Percentiles rank a stretch among this genome's conserved stretches.
phyloP scores from a whole-genome alignment of 495 filamentous ascomycete genomes.

The Pyrenula massariospora region DNA sequence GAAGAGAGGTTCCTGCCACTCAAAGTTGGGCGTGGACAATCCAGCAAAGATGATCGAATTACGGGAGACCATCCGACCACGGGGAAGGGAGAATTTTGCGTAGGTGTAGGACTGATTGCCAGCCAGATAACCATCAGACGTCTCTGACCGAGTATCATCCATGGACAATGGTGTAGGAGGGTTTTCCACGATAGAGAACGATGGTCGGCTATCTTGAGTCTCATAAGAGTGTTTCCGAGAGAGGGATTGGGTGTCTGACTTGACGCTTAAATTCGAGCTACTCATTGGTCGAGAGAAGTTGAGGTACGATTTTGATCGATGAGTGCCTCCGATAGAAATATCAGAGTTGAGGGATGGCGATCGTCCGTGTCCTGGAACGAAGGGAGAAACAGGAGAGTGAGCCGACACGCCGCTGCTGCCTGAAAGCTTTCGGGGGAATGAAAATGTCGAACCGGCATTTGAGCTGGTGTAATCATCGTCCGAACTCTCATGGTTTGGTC shows the following conservation, averaged over 20 bases:
- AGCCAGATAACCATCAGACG: slow-evolving; percentile 9
- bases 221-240: background rate
- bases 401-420: slow-evolving; percentile 50
- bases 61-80: slow-evolving; percentile 64
- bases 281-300: slow-evolving; percentile 92
- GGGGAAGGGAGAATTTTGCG: slow-evolving; percentile 69
- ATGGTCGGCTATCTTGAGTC: slow-evolving; percentile 14
- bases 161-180: slow-evolving; percentile 54
- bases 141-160: slow-evolving; percentile 42
- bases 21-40: slow-evolving; percentile 43
- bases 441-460: slow-evolving; percentile 39
- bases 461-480: slow-evolving; percentile 50
- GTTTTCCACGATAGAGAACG: slow-evolving; percentile 42
- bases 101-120: slow-evolving; percentile 69
- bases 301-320: slow-evolving; percentile 60
- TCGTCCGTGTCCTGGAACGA: slow-evolving; percentile 36
- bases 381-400: slow-evolving; percentile 54
- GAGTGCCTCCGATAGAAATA: slow-evolving; percentile 46
- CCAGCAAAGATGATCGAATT: slow-evolving; percentile 56
- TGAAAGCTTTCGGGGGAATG: slow-evolving; percentile 47
- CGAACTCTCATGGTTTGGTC: slow-evolving; percentile 39
- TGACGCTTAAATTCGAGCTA: slow-evolving; percentile 55
- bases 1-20: slow-evolving; percentile 46
- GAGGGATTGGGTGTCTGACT: slow-evolving; percentile 39
- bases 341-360: slow-evolving; percentile 81